Base-by-base conservation (phyloP, 306 rosid genomes). In the Myrica gale region DNA sequence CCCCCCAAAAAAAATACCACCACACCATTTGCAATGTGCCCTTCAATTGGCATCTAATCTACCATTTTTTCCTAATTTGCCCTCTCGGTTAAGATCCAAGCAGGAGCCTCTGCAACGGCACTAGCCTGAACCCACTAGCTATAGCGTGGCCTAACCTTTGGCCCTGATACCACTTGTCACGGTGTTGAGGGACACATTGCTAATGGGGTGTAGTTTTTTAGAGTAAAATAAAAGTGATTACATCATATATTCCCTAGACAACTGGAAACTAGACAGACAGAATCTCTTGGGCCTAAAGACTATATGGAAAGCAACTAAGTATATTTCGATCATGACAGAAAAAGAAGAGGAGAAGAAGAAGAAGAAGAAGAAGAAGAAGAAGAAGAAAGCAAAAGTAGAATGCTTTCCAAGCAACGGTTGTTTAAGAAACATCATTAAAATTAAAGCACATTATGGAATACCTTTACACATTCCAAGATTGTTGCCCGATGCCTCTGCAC, bases 401-500 rank as follows among this genome's bases (percentile, higher is more conserved):
- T 60, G 15, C 7, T 60, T 76, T 50, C 11, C 74, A 74, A 20
- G 39, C 63, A 76, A 16, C n/a, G 42, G 52, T 32, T 20, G 57
- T 20, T 37, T 65, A 43, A 57, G 44, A 50, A 42, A 43, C 6
- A 6, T 48, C 37, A 47, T 46, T 47, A 75, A 48, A 58, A 41
- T 41, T 44, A 39, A 46, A 65, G 79, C 67, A 69, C 7, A 71
- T 75, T 12, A 44, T 19, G 20, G 48, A 81, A 62, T 85, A 95
- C 99, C 97, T 95, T 95, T 1, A 95, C 99, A 76, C 99, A 95
- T 86, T 95, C 99, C 84, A 95, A 81, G 80, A 95, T 95, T 42
- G 99, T 95, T 74, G 91, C 87, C 60, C 99, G 95, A 83, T 95
- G 99, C 86, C 99, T 95, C 87, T 95, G 99, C 72, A 95, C 99